phyloP scores from a whole-genome alignment of 148 eudicot species.

The Chenopodium album region DNA sequence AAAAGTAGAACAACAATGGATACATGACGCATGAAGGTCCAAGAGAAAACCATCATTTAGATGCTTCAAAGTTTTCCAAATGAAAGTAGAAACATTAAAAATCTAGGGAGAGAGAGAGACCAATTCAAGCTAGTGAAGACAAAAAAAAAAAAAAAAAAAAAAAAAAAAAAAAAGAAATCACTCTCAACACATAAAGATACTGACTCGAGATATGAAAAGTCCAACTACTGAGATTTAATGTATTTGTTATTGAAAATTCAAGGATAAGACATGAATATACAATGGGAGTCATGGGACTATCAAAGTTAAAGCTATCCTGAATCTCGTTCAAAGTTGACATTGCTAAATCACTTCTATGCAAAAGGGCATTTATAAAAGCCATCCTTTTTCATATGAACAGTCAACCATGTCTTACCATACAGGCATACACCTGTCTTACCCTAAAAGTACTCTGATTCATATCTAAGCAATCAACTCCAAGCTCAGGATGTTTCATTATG shows the following conservation, averaged over 20 bases:
- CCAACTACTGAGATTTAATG: background rate
- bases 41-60: background rate
- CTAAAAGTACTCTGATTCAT: background rate
- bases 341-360: background rate
- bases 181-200: background rate
- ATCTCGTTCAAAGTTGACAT: background rate
- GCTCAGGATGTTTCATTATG: background rate
- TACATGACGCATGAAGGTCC: background rate
- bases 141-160: too few relatives aligned
- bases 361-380: background rate
- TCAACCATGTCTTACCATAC: background rate
- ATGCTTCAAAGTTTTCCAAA: background rate
- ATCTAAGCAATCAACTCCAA: background rate
- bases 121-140: background rate
- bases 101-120: background rate
- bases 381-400: background rate
- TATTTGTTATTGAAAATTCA: background rate
- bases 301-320: background rate
- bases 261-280: background rate
- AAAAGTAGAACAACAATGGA: background rate
- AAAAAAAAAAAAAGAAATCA: too few relatives aligned
- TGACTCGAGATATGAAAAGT: background rate
- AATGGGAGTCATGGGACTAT: background rate
- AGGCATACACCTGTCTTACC: background rate
- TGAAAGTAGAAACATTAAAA: background rate